phyloP scores from a whole-genome alignment of 345 rosid genomes.

The Toxicodendron radicans region DNA sequence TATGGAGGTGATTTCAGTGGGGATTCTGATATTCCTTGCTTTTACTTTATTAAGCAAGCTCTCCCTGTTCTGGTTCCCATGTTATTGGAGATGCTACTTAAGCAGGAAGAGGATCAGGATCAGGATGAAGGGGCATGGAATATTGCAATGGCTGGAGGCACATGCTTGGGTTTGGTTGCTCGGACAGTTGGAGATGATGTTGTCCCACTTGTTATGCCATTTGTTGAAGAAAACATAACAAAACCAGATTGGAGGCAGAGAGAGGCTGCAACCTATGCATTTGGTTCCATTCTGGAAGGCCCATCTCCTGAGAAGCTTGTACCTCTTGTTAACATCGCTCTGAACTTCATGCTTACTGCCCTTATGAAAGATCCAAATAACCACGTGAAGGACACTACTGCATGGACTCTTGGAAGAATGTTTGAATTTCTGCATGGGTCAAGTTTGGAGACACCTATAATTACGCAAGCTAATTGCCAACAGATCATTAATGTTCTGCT shows the following conservation, averaged over 20 bases:
- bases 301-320: slow-evolving; percentile 58
- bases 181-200: slow-evolving; percentile 66
- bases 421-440: slow-evolving; percentile 80
- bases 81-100: slow-evolving; percentile 34
- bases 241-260: slow-evolving; percentile 72
- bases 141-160: slow-evolving; percentile 59
- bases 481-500: slow-evolving; percentile 71
- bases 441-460: slow-evolving; percentile 55
- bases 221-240: slow-evolving; percentile 63
- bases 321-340: slow-evolving; percentile 51
- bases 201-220: slow-evolving; percentile 66
- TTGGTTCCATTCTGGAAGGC: slow-evolving; percentile 70
- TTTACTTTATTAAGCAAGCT: slow-evolving; percentile 41
- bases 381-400: slow-evolving; percentile 57
- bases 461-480: slow-evolving; percentile 70
- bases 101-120: slow-evolving; percentile 40
- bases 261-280: slow-evolving; percentile 68
- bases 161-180: slow-evolving; percentile 70
- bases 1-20: slow-evolving; percentile 39
- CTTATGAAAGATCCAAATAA: slow-evolving; percentile 44
- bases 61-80: slow-evolving; percentile 31
- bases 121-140: slow-evolving; percentile 40
- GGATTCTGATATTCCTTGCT: slow-evolving; percentile 41
- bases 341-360: slow-evolving; percentile 65
- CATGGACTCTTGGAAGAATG: slow-evolving; percentile 76